Base-by-base conservation (phyloP, 2,329 filamentous ascomycete species). In the Alternaria alternata region DNA sequence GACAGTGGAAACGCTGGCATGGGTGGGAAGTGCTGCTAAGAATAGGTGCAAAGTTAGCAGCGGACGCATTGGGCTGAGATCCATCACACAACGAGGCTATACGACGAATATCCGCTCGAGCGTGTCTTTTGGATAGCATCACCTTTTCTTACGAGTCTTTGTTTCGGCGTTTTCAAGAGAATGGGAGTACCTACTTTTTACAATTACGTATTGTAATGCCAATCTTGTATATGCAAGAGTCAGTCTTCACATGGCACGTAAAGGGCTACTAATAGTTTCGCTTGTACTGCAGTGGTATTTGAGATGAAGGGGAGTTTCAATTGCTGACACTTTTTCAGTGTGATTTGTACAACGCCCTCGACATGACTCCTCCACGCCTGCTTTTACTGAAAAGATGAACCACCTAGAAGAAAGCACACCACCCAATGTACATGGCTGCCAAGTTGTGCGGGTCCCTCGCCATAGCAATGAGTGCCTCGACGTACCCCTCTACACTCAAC, bases 351-450 rank as follows among this genome's bases (percentile, higher is more conserved):
- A 12, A 34, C 30, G 14, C 20, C 32, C 30, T 28, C 3, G 14
- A 48, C 30, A 48, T 48, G 3, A 4, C 8, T 34, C 12, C 30
- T 34, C 2, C 18, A 1, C 28, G 18, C 30, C 1, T n/a, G 14
- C 30, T 24, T 42, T 12, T 1, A 11, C 24, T n/a, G n/a, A 22
- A 51, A 20, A 39, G 8, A 51, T 20, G 11, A n/a, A 11, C 22
- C 30, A 34, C 39, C 38, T 75, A 90, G 61, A 89, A 87, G 71
- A 90, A 91, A 12, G 88, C 83, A 81, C 88, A 90, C 94, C 94
- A 98, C 20, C 95, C 95, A 80, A 98, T 97, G 79, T 98, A 99
- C 96, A 99, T 99, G 39, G 89, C 88, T 18, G 92, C 88, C 79
- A 99, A 79, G 77, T 95, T 96, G 73, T 82, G 86, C 57, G 90